Conservation (phyloP, 352 stramenopile species). For the Pythium utonaiense region DNA sequence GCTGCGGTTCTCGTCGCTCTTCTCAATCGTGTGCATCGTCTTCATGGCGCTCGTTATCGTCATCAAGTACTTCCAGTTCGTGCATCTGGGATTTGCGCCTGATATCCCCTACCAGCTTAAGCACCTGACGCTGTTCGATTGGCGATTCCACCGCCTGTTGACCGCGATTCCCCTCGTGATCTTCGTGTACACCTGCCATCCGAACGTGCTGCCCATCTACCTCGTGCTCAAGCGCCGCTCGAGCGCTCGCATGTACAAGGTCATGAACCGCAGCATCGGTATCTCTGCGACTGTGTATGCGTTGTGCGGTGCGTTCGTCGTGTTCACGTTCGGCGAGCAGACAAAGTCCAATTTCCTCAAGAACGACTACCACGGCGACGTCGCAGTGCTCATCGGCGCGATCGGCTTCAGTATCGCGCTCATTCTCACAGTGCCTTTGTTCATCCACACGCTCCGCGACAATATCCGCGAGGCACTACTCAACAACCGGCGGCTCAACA, state of each 20-base stretch:
- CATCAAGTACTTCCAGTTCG: slow-evolving; percentile 89
- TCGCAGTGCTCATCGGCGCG: slow-evolving; percentile 58
- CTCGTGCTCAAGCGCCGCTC: slow-evolving; percentile 84
- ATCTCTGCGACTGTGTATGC: slow-evolving; percentile 72
- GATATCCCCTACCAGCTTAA: slow-evolving; percentile 70
- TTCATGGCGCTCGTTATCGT: slow-evolving; percentile 88
- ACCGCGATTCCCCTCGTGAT: slow-evolving; percentile 79
- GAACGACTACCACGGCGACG: slow-evolving; percentile 82
- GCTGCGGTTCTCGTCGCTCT: slow-evolving; percentile 83
- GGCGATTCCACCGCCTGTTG: slow-evolving; percentile 53
- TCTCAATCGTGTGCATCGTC: slow-evolving; percentile 85
- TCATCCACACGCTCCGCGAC: slow-evolving; percentile 81
- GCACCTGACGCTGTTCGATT: slow-evolving; percentile 76
- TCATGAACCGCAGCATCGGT: slow-evolving; percentile 83
- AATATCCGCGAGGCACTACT: slow-evolving; percentile 75
- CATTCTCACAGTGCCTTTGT: slow-evolving; percentile 81
- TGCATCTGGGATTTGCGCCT: slow-evolving; percentile 55
- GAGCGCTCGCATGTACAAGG: slow-evolving; percentile 84
- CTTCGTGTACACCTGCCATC: slow-evolving; percentile 87
- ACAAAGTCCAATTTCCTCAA: slow-evolving; percentile 85
- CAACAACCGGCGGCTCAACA: slow-evolving; percentile 42
- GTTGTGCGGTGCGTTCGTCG: slow-evolving; percentile 77
- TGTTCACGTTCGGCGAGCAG: slow-evolving; percentile 79
- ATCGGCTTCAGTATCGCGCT: slow-evolving; percentile 81
- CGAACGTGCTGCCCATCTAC: slow-evolving; percentile 88